These are phyloP conservation scores for Euphorbia corollata DNA, from an alignment of 441 rosid species.

Conservation along the genomic window DNA sequence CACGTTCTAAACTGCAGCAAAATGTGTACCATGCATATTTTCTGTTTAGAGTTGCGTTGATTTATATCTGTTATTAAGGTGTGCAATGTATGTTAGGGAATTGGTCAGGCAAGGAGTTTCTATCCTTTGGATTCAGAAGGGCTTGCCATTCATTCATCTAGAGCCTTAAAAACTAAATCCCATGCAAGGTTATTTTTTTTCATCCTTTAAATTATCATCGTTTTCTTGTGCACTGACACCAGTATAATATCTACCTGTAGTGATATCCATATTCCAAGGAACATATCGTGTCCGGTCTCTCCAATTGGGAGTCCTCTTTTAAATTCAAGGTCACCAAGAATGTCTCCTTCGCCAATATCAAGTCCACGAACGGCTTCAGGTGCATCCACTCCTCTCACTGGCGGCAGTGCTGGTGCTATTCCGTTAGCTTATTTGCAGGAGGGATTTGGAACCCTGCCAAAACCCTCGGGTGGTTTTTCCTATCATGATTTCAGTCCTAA, in stretches of 20 bases:
- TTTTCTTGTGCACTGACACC: constrained; percentile 20
- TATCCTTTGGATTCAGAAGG: constrained; percentile 43
- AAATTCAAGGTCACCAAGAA: constrained; percentile 56
- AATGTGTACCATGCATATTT: not conserved
- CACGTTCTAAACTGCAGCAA: not conserved
- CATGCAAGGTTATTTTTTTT: constrained; percentile 37
- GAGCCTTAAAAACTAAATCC: constrained; percentile 36
- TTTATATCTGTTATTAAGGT: constrained; percentile 12
- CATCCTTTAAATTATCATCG: too few relatives aligned
- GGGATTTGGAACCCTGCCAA: constrained; percentile 41
- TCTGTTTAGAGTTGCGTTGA: not conserved
- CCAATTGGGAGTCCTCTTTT: constrained; percentile 64
- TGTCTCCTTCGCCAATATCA: constrained; percentile 68
- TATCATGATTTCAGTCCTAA: constrained; percentile 40
- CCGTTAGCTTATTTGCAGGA: constrained; percentile 51
- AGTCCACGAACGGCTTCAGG: constrained; percentile 66
- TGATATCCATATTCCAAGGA: constrained; percentile 45
- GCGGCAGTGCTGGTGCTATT: constrained; percentile 51
- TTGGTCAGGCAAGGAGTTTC: constrained; percentile 37
- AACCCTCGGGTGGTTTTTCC: constrained; percentile 29
- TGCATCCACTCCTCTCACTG: constrained; percentile 60
- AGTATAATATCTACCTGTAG: constrained; percentile 28
- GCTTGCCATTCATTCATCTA: constrained; percentile 55
- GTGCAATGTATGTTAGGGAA: constrained; percentile 38
- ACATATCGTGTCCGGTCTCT: constrained; percentile 67